These are phyloP conservation scores for Fusarium denticulatum DNA, from an alignment of 2,329 filamentous ascomycete species.

Conservation along the genomic window DNA sequence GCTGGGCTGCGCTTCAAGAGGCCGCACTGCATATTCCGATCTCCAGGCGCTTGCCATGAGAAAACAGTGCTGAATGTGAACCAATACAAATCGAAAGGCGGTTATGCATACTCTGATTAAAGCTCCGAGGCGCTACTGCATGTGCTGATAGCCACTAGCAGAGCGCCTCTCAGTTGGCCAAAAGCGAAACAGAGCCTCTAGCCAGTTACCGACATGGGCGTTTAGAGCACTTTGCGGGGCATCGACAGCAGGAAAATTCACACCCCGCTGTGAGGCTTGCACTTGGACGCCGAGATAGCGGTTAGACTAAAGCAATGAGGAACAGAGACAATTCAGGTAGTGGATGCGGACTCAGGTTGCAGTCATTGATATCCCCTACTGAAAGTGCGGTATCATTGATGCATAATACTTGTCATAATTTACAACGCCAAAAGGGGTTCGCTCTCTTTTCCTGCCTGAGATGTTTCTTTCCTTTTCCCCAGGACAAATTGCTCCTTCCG, in stretches of 20 bases:
- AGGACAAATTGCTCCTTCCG: constrained; percentile 15
- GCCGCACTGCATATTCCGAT: neutral
- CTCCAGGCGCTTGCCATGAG: neutral
- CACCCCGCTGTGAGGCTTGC: constrained; percentile 15
- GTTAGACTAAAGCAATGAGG: constrained; percentile 1
- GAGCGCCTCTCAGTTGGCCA: constrained; percentile 23
- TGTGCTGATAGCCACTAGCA: constrained; percentile 9
- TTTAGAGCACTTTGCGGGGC: constrained; percentile 22
- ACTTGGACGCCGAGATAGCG: constrained; percentile 6
- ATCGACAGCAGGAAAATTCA: neutral
- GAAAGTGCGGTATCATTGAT: neutral
- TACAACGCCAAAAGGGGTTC: constrained; percentile 5
- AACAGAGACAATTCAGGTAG: neutral
- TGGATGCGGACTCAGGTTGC: constrained; percentile 6
- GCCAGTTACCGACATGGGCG: constrained; percentile 5
- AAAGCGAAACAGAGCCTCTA: constrained; percentile 15
- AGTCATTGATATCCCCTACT: neutral
- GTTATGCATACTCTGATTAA: constrained; percentile 31
- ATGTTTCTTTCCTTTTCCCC: constrained; percentile 18
- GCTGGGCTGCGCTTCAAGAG: constrained; percentile 2
- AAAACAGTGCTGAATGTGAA: neutral
- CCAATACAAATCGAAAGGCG: constrained; percentile 19
- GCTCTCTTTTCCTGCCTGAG: neutral
- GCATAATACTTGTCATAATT: constrained; percentile 12
- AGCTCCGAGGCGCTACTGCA: constrained; percentile 33